Conservation (phyloP, 2,329 filamentous ascomycete species). For the Thielaviopsis punctulata region DNA sequence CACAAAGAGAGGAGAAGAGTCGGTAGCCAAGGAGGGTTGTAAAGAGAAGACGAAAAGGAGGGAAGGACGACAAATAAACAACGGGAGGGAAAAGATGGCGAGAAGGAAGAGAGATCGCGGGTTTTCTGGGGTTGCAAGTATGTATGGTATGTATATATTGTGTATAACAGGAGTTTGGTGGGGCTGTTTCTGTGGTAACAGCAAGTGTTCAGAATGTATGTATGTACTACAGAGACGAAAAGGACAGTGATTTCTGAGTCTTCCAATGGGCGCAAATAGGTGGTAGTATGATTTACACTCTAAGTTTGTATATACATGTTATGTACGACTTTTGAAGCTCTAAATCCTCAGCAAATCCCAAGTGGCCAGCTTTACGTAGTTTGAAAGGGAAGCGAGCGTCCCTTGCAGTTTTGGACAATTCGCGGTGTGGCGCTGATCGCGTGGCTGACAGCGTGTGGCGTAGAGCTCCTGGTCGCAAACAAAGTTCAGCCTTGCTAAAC, state of each 20-base stretch:
- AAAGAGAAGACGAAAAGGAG: neutral
- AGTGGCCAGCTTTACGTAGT: neutral
- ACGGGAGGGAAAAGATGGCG: neutral
- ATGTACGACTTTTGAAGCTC: neutral
- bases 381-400: neutral
- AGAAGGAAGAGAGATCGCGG: neutral
- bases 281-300: no score
- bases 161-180: neutral
- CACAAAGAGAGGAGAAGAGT: neutral
- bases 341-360: neutral
- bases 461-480: neutral
- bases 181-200: no score
- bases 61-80: neutral
- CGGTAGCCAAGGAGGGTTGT: no score
- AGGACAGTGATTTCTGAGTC: no score
- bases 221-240: no score
- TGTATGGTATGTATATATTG: neutral
- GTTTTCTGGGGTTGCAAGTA: neutral
- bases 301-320: no score
- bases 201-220: no score
- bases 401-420: neutral
- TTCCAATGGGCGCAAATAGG: no score
- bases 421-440: neutral
- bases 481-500: neutral
- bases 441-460: neutral